Evolutionary conservation across 768 basidiomycete genomes (phyloP), one percentile per base, ranked within the genome.

Genomic region (Mycena metata): DNA sequence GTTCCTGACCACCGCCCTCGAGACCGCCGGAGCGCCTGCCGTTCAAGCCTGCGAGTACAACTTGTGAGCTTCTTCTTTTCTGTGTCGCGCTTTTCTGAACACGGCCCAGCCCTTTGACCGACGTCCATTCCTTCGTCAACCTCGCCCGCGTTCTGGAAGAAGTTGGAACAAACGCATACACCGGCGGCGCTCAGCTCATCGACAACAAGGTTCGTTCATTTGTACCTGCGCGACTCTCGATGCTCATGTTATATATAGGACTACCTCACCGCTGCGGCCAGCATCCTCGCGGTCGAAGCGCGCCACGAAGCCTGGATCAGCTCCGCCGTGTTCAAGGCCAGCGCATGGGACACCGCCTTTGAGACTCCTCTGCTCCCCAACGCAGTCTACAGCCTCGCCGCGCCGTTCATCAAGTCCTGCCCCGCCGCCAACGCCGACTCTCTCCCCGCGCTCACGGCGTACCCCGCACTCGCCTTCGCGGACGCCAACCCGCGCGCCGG

Each of bases 221-320:
- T 16, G 10, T 42, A 60, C 15, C 24, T 33, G 7, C 36, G 3
- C 50, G 17, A 17, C 54, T 23, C 2, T 6, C 51, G 19, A 39
- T 10, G 10, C 39, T 39, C 45, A 47, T n/a, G 30, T 26, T 2
- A 30, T 8, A 12, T 47, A 66, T 72, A 84, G 77, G 79, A 79
- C 36, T 86, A 86, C 74, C 75, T 88, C 24, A 86, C 86, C 12
- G 84, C 85, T 15, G 85, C 88, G 7, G 91, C 83, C 1, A 84
- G 86, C 24, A 91, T 94, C 72, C 81, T 92, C 33, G 81, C 84
- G 21, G 83, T 82, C 58, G 88, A 90, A 75, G 80, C 85, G 50
- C 81, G 87, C 36, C 88, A 89, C 72, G 79, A 82, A 23, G 78
- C 83, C 8, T 89, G 87, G 87, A 72, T 88, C 39, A 71, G 76